A percentile compares a stretch with the other conserved stretches of the same genome.
phyloP scores from a whole-genome alignment of 2,329 filamentous ascomycete species.

The Penicillium sp. region DNA sequence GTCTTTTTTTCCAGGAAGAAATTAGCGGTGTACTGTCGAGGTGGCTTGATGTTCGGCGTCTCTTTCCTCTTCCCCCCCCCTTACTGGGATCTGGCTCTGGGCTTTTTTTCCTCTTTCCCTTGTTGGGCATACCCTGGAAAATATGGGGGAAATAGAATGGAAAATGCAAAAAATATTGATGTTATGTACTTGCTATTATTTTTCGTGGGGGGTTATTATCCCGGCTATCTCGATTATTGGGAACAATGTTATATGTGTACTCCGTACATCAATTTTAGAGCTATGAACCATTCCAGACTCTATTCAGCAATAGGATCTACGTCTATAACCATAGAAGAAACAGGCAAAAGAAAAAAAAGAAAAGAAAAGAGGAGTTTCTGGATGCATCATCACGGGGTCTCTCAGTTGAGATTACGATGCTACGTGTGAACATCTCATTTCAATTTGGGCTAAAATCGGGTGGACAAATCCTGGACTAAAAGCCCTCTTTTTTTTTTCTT shows the following conservation, averaged over 20 bases:
- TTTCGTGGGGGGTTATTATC: background rate
- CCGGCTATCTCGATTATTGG: background rate
- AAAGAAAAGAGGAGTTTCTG: background rate
- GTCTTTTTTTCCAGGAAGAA: background rate
- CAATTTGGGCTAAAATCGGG: slow-evolving; percentile 3
- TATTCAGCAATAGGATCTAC: background rate
- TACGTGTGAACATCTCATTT: slow-evolving; percentile 10
- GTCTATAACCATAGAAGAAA: background rate
- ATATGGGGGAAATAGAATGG: background rate
- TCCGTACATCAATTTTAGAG: background rate
- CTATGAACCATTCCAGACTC: background rate
- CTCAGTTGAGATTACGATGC: slow-evolving; percentile 7
- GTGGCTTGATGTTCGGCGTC: background rate
- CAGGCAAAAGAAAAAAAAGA: background rate
- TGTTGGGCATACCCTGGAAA: background rate
- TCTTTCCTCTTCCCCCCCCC: background rate
- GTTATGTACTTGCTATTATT: background rate
- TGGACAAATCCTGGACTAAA: slow-evolving; percentile 1
- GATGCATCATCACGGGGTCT: slow-evolving; percentile 8
- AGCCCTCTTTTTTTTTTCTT: background rate
- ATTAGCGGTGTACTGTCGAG: slow-evolving; percentile 8
- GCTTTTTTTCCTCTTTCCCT: background rate
- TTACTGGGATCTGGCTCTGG: slow-evolving; percentile 10
- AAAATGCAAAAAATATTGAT: background rate
- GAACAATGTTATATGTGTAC: background rate